These are phyloP conservation scores for Aureobasidium sp. DNA, from an alignment of 2,329 filamentous ascomycete genomes.

Conservation along the genomic window DNA sequence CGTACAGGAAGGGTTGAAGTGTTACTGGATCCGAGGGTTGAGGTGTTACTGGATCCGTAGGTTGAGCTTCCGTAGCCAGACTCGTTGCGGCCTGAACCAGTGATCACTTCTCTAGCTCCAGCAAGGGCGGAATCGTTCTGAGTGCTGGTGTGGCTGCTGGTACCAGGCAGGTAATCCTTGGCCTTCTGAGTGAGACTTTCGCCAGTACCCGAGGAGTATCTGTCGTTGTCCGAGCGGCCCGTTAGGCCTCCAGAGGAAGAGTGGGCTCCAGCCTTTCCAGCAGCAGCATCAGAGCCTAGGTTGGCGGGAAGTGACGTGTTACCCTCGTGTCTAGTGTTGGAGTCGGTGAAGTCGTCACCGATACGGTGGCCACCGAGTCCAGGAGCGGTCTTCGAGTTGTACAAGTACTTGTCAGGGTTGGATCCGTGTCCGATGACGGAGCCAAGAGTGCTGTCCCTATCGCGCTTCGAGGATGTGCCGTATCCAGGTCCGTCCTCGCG, in stretches of 20 bases:
- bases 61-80: slow-evolving; percentile 1
- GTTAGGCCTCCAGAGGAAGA: slow-evolving; percentile 1
- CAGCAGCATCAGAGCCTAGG: slow-evolving; percentile 3
- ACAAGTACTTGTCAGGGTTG: slow-evolving; percentile 9
- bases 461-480: not conserved
- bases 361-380: slow-evolving; percentile 10
- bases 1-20: not conserved
- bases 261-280: not conserved
- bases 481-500: slow-evolving; percentile 2
- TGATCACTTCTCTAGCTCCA: not conserved
- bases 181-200: slow-evolving; percentile 8
- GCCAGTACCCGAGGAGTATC: not conserved
- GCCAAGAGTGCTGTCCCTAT: not conserved
- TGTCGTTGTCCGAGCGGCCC: not conserved
- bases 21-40: not conserved
- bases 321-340: slow-evolving; percentile 12
- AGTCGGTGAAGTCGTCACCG: slow-evolving; percentile 9
- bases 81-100: not conserved
- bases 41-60: not conserved
- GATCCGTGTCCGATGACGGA: slow-evolving; percentile 6
- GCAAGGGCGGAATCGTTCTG: not conserved
- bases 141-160: not conserved
- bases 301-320: not conserved
- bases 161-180: slow-evolving; percentile 1
- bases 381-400: slow-evolving; percentile 2